A percentile compares a stretch with the other conserved stretches of the same genome.
These are phyloP conservation scores for Scutellaria barbata DNA, from an alignment of 257 asterid genomes.

Conservation along the genomic window DNA sequence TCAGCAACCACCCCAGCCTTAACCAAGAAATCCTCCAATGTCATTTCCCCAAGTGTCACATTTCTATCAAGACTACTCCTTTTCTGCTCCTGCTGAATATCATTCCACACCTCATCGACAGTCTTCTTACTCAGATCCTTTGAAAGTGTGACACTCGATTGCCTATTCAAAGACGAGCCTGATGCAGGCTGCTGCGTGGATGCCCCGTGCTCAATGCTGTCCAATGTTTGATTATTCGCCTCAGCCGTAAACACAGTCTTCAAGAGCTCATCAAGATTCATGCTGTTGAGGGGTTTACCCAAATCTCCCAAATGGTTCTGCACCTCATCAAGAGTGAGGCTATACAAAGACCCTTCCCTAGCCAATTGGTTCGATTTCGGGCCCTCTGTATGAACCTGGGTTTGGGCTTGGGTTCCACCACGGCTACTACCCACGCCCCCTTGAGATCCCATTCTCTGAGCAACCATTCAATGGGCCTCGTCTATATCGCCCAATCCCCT, in stretches of 20 bases:
- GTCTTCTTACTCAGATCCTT: slow-evolving; percentile 85
- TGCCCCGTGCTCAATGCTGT: slow-evolving; percentile 43
- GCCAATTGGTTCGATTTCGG: slow-evolving; percentile 56
- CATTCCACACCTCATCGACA: slow-evolving; percentile 92
- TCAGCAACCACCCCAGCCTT: slow-evolving; percentile 91
- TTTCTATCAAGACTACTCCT: slow-evolving; percentile 56
- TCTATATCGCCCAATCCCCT: slow-evolving; percentile 21
- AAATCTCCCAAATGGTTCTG: slow-evolving; percentile 82
- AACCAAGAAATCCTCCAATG: slow-evolving; percentile 91
- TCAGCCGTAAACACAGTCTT: slow-evolving; percentile 74
- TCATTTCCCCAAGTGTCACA: slow-evolving; percentile 80
- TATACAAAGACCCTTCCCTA: slow-evolving; percentile 76
- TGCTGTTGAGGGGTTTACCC: slow-evolving; percentile 81
- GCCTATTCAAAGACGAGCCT: slow-evolving; percentile 46
- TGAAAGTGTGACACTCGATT: slow-evolving; percentile 59
- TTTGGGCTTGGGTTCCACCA: slow-evolving; percentile 46
- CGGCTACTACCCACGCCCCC: slow-evolving; percentile 52
- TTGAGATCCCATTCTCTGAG: slow-evolving; percentile 78
- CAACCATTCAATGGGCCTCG: slow-evolving; percentile 44
- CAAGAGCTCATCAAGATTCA: slow-evolving; percentile 94
- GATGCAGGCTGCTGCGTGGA: slow-evolving; percentile 40
- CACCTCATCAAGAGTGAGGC: slow-evolving; percentile 93
- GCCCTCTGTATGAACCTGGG: slow-evolving; percentile 45
- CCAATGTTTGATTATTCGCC: slow-evolving; percentile 49
- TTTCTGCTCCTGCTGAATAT: slow-evolving; percentile 65